Evolutionary conservation across 177 flowering plant genomes (phyloP), one percentile per base, ranked within the genome.

Genomic region (Vitis hybrid): DNA sequence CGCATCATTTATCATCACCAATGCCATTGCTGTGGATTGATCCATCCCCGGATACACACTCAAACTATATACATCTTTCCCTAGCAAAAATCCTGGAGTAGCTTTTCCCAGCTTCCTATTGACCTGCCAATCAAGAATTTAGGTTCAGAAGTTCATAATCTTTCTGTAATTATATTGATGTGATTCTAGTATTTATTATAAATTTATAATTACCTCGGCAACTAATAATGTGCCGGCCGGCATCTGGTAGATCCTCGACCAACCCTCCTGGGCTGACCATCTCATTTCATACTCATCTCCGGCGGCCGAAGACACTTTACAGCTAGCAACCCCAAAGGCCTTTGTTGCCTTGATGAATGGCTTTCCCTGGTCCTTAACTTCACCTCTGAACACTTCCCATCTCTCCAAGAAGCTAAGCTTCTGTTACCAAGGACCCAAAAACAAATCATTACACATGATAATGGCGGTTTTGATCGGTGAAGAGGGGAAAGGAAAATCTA

Each of bases 311-410:
- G 60, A 69, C 48, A 74, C 57, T 48, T 53, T 60, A 73, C 73
- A 74, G 15, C 73, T 65, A 10, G 65, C 70, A 55, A 51, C 20
- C 8, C 71, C 75, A 39, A 76, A 55, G 9, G 61, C 59, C 60
- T 66, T 75, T 13, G 60, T 71, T 5, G 72, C 26, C 11, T 26
- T 67, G 7, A 75, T 60, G 65, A 76, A 39, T 8, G 75, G 72
- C 72, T 71, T 71, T 49, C 51, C 60, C 11, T 62, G 53, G 6
- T 51, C 72, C 3, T 55, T 29, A 48, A 4, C 16, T 18, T 75
- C 78, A 13, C 78, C 74, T 33, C 18, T 68, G 52, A 48, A 76
- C 10, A 65, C 78, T 76, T 72, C 69, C 78, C 78, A 76, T 48
- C 69, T 76, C 62, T 67, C 75, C 62, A 59, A 39, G 29, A 20